These are phyloP conservation scores for Vigna mungo DNA, from an alignment of 306 rosid species.

Conservation along the genomic window DNA sequence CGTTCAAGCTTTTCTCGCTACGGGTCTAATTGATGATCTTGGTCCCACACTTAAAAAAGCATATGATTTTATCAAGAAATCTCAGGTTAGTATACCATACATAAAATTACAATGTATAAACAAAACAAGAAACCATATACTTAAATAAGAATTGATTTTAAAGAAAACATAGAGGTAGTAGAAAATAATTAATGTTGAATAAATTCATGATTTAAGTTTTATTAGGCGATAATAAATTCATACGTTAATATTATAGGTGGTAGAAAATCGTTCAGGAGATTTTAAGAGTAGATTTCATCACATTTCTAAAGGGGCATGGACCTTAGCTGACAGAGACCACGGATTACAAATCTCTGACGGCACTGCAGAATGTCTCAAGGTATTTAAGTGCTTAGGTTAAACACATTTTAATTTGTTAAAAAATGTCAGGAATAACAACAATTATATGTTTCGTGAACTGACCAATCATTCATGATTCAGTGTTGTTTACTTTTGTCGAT, in stretches of 20 bases:
- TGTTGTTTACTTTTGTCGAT: constrained; percentile 47
- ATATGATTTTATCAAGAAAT: no score
- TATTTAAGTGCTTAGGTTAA: neutral
- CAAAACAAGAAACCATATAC: no score
- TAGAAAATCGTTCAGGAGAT: constrained; percentile 58
- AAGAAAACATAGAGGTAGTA: no score
- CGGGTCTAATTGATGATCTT: no score
- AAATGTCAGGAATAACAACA: neutral
- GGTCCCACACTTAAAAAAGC: no score
- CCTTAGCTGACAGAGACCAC: constrained; percentile 70
- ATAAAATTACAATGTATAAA: no score
- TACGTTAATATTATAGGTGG: constrained; percentile 35
- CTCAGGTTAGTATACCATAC: no score
- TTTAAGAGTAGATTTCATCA: constrained; percentile 60
- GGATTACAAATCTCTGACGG: constrained; percentile 79
- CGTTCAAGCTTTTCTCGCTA: no score
- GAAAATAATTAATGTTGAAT: no score
- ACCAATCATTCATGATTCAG: constrained; percentile 17
- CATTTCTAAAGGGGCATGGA: constrained; percentile 76
- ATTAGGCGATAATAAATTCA: neutral
- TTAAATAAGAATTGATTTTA: no score
- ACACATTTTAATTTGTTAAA: neutral
- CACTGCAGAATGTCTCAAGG: constrained; percentile 72
- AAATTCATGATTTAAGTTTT: no score
- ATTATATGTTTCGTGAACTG: neutral